phyloP scores from a whole-genome alignment of 2,329 filamentous ascomycete genomes.

The Allantophomopsis cytisporea region DNA sequence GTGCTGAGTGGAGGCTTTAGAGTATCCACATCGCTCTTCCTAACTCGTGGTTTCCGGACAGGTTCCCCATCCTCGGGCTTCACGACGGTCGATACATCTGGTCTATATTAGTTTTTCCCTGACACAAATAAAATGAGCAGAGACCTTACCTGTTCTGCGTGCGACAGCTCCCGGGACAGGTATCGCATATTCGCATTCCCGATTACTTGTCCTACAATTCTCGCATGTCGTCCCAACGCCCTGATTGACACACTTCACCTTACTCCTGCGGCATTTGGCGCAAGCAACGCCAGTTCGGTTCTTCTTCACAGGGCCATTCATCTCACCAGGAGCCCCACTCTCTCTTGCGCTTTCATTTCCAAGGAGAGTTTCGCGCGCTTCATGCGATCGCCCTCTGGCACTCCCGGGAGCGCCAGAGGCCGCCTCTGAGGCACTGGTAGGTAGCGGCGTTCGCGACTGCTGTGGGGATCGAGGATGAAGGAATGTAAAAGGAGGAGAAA shows the following conservation, averaged over 20 bases:
- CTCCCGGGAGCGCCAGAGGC: constrained; percentile 9
- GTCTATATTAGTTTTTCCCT: constrained; percentile 14
- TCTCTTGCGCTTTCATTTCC: constrained; percentile 15
- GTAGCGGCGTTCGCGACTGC: constrained; percentile 11
- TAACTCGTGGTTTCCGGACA: constrained; percentile 19
- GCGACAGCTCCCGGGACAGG: constrained; percentile 21
- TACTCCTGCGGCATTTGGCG: constrained; percentile 61
- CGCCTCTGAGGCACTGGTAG: constrained; percentile 8
- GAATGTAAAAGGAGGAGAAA: constrained; percentile 12
- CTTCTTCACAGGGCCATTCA: constrained; percentile 14
- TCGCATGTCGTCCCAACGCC: constrained; percentile 61
- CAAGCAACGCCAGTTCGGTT: constrained; percentile 68
- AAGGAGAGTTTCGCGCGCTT: constrained; percentile 12
- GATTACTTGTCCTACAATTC: constrained; percentile 56
- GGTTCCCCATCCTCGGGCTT: constrained; percentile 21
- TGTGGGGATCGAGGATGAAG: constrained; percentile 16
- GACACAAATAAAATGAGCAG: constrained; percentile 2
- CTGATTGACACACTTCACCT: constrained; percentile 71
- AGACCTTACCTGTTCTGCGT: constrained; percentile 9
- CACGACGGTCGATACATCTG: constrained; percentile 11
- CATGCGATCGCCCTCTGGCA: constrained; percentile 7
- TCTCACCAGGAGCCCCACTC: not conserved
- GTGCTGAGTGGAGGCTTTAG: no score
- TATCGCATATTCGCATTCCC: constrained; percentile 61
- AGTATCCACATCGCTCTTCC: constrained; percentile 14